Conservation (phyloP, 1,284 basidiomycete species). For the Porodaedalea pini region DNA sequence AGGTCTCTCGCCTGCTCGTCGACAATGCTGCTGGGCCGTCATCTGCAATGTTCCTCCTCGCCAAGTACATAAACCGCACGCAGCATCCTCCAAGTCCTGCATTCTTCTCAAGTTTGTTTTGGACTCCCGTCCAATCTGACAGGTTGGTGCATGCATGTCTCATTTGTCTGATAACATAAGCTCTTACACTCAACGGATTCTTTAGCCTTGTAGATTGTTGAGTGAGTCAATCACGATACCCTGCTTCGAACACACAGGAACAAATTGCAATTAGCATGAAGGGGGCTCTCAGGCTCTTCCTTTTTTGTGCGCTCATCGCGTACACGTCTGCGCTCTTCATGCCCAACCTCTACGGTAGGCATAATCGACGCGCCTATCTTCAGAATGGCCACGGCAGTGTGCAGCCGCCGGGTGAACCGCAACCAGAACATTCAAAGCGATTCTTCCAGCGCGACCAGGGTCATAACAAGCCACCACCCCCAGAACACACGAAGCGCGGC, state of each 20-base stretch:
- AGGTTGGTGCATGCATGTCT: not conserved
- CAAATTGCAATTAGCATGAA: not conserved
- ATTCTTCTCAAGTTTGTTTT: not conserved
- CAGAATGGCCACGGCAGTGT: too few relatives aligned
- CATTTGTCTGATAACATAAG: not conserved
- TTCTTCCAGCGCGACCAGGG: not conserved
- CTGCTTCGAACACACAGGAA: not conserved
- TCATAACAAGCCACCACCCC: too few relatives aligned
- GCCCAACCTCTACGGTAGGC: not conserved
- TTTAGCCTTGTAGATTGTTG: not conserved
- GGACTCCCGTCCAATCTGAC: not conserved
- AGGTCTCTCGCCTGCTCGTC: not conserved
- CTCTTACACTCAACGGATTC: not conserved
- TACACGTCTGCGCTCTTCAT: conserved; percentile 3
- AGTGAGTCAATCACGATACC: too few relatives aligned
- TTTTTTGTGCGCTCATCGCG: conserved; percentile 6
- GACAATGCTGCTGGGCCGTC: not conserved
- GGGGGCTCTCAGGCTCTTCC: not conserved
- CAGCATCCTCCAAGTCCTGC: not conserved
- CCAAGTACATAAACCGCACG: not conserved
- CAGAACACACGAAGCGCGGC: too few relatives aligned
- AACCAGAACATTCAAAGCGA: not conserved
- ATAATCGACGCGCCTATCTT: not conserved
- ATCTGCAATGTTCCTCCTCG: not conserved
- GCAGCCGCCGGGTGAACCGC: not conserved